Base-by-base conservation (phyloP, 768 basidiomycete species). In the Suillus brevipes region DNA sequence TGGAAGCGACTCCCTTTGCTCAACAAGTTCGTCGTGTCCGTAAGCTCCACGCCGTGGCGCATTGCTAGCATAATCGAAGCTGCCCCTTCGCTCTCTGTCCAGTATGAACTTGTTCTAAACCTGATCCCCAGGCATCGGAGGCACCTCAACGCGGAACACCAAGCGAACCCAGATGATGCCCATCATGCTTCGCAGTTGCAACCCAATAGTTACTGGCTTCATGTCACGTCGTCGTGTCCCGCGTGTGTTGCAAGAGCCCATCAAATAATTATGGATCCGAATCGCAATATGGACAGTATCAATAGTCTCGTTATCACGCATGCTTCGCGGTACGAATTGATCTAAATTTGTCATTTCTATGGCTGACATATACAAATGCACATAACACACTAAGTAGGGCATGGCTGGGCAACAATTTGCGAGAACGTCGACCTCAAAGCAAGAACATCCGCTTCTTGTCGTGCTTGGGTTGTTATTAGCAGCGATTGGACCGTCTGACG, bases 401-500 rank as follows among this genome's bases (percentile, higher is more conserved):
- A 1, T 14, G 47, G 23, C 23, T 49, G 28, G 28, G 50, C 28
- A 52, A 28, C 28, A 18, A 28, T 16, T 16, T 8, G 47, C 60
- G 14, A 47, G 34, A 61, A 23, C 28, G 3, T 47, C 42, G 60
- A 61, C 38, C 25, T 61, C 60, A 28, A 47, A 23, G 12, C 60
- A 20, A 43, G 42, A 38, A 34, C 38, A 18, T 61, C 36, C 38
- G 60, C 60, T 13, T 49, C 23, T 49, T 49, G n/a, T 23, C 47
- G 23, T 13, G 47, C 47, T 49, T 23, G 23, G 47, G 47, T 49
- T 23, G 47, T 56, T 31, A 34, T 40, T 63, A 63, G 28, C n/a
- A 63, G 31, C 18, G 50, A 34, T 13, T 56, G 31, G 50, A 57
- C 37, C 13, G 52, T 40, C 37, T 63, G 49, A 25, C 38, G 62